Evolutionary conservation across 2,329 filamentous ascomycete genomes (phyloP).

Genomic region (Exophiala sp.): DNA sequence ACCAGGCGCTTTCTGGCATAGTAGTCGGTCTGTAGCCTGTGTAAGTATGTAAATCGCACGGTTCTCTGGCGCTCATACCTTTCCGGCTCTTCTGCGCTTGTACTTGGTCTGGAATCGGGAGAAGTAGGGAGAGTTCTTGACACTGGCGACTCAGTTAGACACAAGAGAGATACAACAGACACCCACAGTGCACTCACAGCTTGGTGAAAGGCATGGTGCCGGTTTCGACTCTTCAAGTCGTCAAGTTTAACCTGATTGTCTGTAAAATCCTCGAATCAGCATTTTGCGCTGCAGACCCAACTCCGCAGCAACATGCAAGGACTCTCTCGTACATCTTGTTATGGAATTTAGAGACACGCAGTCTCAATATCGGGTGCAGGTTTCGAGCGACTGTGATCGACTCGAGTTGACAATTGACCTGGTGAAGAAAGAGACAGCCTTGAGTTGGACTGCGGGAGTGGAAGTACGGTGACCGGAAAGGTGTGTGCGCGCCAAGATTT

Average conservation of each 20-base stretch:
- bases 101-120: slow-evolving; percentile 99
- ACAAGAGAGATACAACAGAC: background rate
- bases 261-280: slow-evolving; percentile 77
- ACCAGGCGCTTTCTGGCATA: slow-evolving; percentile 99
- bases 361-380: slow-evolving; percentile 8
- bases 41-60: background rate
- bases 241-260: slow-evolving; percentile 25
- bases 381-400: background rate
- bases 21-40: slow-evolving; percentile 77
- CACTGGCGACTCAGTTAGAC: slow-evolving; percentile 32
- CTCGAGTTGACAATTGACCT: background rate
- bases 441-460: background rate
- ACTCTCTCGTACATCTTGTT: slow-evolving; percentile 49
- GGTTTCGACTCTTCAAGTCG: slow-evolving; percentile 16
- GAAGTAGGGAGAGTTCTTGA: slow-evolving; percentile 97
- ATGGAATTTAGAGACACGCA: slow-evolving; percentile 31
- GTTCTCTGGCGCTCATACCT: slow-evolving; percentile 16
- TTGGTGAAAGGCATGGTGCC: slow-evolving; percentile 66
- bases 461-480: background rate
- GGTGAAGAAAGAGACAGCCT: background rate
- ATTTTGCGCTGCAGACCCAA: slow-evolving; percentile 96
- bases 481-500: slow-evolving; percentile 1
- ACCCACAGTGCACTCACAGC: slow-evolving; percentile 39
- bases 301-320: slow-evolving; percentile 99
- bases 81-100: slow-evolving; percentile 89